phyloP scores from a whole-genome alignment of 2,329 filamentous ascomycete species.

The Neocatenulostroma microsporum region DNA sequence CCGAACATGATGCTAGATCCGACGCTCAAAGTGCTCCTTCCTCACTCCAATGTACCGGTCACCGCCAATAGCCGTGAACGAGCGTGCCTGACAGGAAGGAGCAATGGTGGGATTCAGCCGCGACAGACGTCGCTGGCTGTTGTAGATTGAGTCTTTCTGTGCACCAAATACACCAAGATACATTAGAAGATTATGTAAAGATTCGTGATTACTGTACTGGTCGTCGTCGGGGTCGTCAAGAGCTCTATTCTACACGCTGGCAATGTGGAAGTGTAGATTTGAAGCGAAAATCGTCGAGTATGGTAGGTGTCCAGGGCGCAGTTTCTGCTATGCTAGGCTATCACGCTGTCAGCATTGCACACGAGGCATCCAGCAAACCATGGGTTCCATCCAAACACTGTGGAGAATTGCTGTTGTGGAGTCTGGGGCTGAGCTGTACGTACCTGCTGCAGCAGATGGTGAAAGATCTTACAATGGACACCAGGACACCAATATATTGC shows the following conservation, averaged over 20 bases:
- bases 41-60: constrained; percentile 13
- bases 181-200: constrained; percentile 24
- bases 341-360: constrained; percentile 8
- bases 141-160: too few relatives aligned
- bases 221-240: constrained; percentile 15
- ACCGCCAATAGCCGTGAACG: constrained; percentile 15
- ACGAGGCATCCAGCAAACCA: constrained; percentile 1
- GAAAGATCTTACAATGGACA: constrained; percentile 1
- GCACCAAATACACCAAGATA: constrained; percentile 20
- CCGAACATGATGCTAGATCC: constrained; percentile 11
- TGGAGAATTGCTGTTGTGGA: background rate
- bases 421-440: constrained; percentile 4
- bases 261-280: background rate
- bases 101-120: constrained; percentile 1
- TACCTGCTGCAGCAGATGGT: constrained; percentile 4
- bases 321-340: background rate
- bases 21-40: constrained; percentile 12
- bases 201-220: constrained; percentile 17
- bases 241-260: constrained; percentile 6
- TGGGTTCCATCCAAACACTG: background rate
- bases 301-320: background rate
- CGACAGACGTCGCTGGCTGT: too few relatives aligned
- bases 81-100: constrained; percentile 17
- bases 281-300: background rate
- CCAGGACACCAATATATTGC: constrained; percentile 7